phyloP scores from a whole-genome alignment of 2,329 filamentous ascomycete genomes.

The Epichloe brachyelytri region DNA sequence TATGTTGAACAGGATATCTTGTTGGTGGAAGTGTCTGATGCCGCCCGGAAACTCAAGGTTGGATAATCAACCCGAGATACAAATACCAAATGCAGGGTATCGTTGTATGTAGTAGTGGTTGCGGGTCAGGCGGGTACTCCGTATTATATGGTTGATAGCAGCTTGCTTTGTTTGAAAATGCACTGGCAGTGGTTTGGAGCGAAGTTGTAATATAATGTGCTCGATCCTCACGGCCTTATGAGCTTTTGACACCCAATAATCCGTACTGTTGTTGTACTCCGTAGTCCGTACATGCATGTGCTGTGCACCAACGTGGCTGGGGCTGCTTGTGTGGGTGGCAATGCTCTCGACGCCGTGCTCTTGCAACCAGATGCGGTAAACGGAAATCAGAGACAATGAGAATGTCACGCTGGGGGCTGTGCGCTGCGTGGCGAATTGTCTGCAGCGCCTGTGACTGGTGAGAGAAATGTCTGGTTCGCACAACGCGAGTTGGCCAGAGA shows the following conservation, averaged over 20 bases:
- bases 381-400: neutral
- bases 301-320: slow-evolving; percentile 1
- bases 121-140: neutral
- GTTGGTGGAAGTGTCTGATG: neutral
- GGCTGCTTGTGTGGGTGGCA: slow-evolving; percentile 1
- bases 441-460: slow-evolving; percentile 1
- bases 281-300: neutral
- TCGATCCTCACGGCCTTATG: neutral
- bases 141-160: neutral
- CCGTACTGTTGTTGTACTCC: neutral
- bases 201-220: neutral
- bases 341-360: neutral
- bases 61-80: neutral
- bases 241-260: neutral
- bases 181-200: neutral
- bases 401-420: neutral
- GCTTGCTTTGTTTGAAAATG: neutral
- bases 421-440: neutral
- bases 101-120: neutral
- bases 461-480: neutral
- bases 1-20: neutral
- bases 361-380: neutral
- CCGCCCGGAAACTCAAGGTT: neutral
- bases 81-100: neutral
- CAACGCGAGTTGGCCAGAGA: neutral